Conservation (phyloP, 495 filamentous ascomycete species). For the Chaetomium cochliodes region DNA sequence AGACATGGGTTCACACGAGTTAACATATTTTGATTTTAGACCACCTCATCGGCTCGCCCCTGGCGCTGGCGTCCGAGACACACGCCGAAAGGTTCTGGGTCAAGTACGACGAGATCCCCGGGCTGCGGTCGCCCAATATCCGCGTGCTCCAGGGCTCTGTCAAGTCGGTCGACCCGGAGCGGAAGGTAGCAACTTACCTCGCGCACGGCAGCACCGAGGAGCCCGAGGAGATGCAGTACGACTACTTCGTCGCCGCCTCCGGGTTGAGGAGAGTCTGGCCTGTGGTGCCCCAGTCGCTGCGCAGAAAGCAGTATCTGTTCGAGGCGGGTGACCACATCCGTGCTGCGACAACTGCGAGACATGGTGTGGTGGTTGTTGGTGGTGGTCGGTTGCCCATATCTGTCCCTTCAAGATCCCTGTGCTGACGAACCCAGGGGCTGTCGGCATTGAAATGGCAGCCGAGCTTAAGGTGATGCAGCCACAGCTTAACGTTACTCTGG, state of each 20-base stretch:
- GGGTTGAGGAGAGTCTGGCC: constrained; percentile 63
- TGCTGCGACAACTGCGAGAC: constrained; percentile 37
- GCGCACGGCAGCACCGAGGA: constrained; percentile 24
- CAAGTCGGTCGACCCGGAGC: constrained; percentile 49
- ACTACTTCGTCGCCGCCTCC: constrained; percentile 62
- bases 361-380: constrained; percentile 61
- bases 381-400: constrained; percentile 35
- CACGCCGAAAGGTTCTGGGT: constrained; percentile 61
- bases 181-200: constrained; percentile 52
- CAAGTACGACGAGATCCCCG: constrained; percentile 58
- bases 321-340: constrained; percentile 53
- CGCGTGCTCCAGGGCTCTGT: constrained; percentile 58
- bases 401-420: not conserved
- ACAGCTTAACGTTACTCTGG: constrained; percentile 56
- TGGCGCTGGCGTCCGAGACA: constrained; percentile 56
- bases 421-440: constrained; percentile 49
- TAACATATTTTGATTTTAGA: constrained; percentile 31
- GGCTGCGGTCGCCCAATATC: constrained; percentile 53
- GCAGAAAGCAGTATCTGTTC: constrained; percentile 54
- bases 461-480: constrained; percentile 64
- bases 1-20: not conserved
- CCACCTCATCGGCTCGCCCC: constrained; percentile 64
- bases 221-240: constrained; percentile 50
- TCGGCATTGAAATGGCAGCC: constrained; percentile 70
- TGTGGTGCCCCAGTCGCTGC: constrained; percentile 58